Base-by-base conservation (phyloP, 495 filamentous ascomycete genomes). In the Xylaria sp. region DNA sequence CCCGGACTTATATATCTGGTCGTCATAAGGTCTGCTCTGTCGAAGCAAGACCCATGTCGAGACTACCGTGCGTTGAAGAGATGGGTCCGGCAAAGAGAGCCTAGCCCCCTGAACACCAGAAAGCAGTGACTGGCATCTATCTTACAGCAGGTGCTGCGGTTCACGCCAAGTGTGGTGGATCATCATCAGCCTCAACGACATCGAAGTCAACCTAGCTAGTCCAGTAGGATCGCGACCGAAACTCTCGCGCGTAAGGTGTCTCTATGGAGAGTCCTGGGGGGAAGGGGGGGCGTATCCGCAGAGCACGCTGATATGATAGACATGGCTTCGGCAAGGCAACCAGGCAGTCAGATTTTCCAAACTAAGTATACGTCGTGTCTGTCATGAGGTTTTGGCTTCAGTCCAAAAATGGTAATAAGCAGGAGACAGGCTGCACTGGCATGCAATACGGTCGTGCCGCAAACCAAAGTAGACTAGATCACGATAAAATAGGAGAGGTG, bases 341-440 rank as follows among this genome's bases (percentile, higher is more conserved):
- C 21, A 68, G 52, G 66, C 52, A 6, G 52, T 59, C 66, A 57
- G 66, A 44, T 33, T 57, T 69, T 59, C 67, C 67, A 69, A 61
- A 46, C 52, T 69, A 50, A 61, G 52, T 35, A 68, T 68, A 68
- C 29, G 48, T 55, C 29, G 19, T 67, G 64, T 55, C 35, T 21
- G 64, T 68, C 66, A 68, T 44, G 52, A 50, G 52, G 21, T 31
- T 68, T 41, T 24, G 57, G 19, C 19, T 63, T 61, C 57, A 53
- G 14, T 70, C 68, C 68, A 63, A 70, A 63, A 41, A 62, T 70
- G 68, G 68, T 70, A 52, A 70, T 70, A 70, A 70, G 68, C 59
- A 70, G n/a, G 33, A 24, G 33, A 62, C 31, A 17, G 40, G 53
- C 53, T 46, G 40, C 33, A 67, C 50, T 26, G 31, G 65, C 57